A percentile compares a stretch with the other conserved stretches of the same genome.
phyloP scores from a whole-genome alignment of 306 rosid species.

The Fragaria nilgerrensis region DNA sequence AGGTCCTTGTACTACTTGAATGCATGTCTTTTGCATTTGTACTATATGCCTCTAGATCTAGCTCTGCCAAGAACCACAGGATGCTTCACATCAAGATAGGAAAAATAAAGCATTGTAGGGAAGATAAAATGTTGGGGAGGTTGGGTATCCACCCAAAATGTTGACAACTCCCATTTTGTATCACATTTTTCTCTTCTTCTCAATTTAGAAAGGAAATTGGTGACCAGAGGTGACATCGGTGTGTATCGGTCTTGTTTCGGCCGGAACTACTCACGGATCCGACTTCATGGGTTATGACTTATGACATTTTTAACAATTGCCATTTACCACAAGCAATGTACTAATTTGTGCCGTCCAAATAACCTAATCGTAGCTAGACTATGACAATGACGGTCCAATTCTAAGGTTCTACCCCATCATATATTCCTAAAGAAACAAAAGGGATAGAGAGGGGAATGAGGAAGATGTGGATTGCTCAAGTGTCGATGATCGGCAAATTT shows the following conservation, averaged over 20 bases:
- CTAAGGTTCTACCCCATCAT: no score
- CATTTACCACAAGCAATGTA: no score
- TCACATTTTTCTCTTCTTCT: neutral
- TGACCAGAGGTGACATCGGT: neutral
- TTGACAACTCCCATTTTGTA: neutral
- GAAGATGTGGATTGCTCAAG: neutral
- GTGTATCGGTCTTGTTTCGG: neutral
- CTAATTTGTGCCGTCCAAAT: neutral
- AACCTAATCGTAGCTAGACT: neutral
- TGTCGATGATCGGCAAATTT: neutral
- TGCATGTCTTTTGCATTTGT: neutral
- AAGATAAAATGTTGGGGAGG: neutral
- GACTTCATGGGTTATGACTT: neutral
- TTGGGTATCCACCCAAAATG: neutral
- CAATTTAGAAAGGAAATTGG: neutral
- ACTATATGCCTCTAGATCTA: neutral
- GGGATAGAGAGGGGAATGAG: neutral
- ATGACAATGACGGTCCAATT: neutral
- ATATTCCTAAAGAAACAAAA: no score
- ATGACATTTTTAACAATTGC: neutral
- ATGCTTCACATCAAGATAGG: conserved; percentile 1
- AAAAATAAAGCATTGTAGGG: neutral
- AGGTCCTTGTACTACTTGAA: conserved; percentile 9
- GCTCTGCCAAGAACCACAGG: conserved; percentile 1
- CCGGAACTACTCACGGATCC: no score